These are phyloP conservation scores for Saccharum spontaneum DNA, from an alignment of 176 grass and related monocot species.

Conservation along the genomic window DNA sequence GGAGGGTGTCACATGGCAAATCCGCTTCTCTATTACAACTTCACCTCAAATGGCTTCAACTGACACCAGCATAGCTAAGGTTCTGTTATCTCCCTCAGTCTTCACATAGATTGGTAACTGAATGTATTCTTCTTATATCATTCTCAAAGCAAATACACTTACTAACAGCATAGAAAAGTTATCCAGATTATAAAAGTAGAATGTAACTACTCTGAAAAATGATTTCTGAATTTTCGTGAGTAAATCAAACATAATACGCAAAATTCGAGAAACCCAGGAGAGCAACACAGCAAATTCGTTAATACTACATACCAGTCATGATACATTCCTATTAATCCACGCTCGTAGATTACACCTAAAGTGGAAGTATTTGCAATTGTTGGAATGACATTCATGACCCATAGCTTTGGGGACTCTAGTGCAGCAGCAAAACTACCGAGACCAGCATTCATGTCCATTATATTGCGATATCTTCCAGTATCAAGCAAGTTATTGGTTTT, in stretches of 20 bases:
- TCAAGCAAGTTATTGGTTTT: slow-evolving; percentile 62
- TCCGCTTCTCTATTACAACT: neutral
- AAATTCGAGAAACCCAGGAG: neutral
- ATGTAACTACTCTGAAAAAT: slow-evolving; percentile 1
- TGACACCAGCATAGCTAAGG: neutral
- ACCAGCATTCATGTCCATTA: slow-evolving; percentile 90
- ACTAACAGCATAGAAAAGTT: neutral
- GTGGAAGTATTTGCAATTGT: slow-evolving; percentile 52
- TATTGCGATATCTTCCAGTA: slow-evolving; percentile 73
- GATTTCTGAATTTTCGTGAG: neutral
- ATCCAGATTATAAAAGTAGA: neutral
- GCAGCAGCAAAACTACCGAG: slow-evolving; percentile 76
- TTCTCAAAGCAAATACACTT: slow-evolving; percentile 12
- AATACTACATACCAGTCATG: slow-evolving; percentile 78
- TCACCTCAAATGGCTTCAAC: neutral
- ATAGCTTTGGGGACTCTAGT: slow-evolving; percentile 62
- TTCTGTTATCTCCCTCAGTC: neutral
- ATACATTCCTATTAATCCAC: slow-evolving; percentile 88
- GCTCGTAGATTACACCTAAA: slow-evolving; percentile 83
- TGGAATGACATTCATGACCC: slow-evolving; percentile 88
- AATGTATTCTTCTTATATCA: slow-evolving; percentile 6
- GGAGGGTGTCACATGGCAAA: neutral
- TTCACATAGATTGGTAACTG: neutral
- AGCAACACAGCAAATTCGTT: neutral
- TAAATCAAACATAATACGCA: neutral